Evolutionary conservation across 2,329 filamentous ascomycete genomes (phyloP).

Genomic region (Fusarium palustre): DNA sequence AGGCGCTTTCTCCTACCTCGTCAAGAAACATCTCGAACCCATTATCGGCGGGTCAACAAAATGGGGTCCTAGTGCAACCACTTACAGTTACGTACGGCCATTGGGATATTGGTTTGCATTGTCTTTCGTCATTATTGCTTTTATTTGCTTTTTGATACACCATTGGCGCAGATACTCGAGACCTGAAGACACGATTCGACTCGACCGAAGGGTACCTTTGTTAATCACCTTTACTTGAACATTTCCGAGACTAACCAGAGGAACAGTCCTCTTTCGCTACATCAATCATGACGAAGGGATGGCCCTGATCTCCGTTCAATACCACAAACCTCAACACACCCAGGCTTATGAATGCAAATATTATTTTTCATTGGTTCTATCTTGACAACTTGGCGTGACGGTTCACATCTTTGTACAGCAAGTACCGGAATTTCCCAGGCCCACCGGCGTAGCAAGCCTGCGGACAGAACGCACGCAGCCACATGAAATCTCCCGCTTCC

Average conservation of each 20-base stretch:
- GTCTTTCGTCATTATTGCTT: no score
- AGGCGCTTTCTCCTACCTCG: background rate
- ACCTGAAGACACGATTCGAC: no score
- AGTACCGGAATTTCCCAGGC: conserved; percentile 27
- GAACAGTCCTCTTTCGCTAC: background rate
- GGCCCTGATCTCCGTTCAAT: background rate
- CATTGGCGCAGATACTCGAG: no score
- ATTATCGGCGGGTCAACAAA: background rate
- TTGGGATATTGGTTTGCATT: no score
- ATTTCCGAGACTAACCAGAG: background rate
- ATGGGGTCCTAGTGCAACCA: background rate
- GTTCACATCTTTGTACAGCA: conserved; percentile 31
- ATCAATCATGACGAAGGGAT: no score
- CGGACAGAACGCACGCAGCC: conserved; percentile 28
- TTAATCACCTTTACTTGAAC: no score
- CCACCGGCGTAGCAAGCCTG: conserved; percentile 33
- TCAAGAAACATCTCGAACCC: background rate
- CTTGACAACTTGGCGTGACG: conserved; percentile 12
- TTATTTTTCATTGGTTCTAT: background rate
- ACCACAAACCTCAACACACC: background rate
- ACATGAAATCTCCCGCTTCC: conserved; percentile 31
- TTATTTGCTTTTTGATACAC: no score
- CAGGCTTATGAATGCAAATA: background rate
- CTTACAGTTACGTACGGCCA: no score
- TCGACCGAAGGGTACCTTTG: no score